A percentile compares a stretch with the other conserved stretches of the same genome.
Conservation (phyloP, 305 asterid species). For the Striga hermonthica region DNA sequence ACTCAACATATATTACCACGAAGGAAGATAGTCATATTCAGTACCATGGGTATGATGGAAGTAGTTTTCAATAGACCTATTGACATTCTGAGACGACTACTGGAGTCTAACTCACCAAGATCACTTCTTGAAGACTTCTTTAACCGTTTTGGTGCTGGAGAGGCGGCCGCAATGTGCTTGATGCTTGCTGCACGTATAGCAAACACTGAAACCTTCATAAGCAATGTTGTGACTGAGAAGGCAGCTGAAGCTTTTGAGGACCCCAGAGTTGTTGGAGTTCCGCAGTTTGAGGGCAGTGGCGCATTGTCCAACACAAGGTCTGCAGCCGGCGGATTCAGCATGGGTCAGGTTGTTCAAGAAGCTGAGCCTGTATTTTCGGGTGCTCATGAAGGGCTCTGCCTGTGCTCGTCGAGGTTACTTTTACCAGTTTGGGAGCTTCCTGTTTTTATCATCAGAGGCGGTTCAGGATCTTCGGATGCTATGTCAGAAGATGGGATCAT, state of each 20-base stretch:
- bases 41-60: slow-evolving; percentile 99
- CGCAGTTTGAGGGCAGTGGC: slow-evolving; percentile 94
- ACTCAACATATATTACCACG: slow-evolving; percentile 91
- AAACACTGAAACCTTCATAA: slow-evolving; percentile 60
- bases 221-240: slow-evolving; percentile 78
- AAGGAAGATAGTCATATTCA: slow-evolving; percentile 78
- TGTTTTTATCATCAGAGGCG: slow-evolving; percentile 69
- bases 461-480: slow-evolving; percentile 48
- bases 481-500: slow-evolving; percentile 60
- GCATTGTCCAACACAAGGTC: slow-evolving; percentile 80
- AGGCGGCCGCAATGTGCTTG: slow-evolving; percentile 94
- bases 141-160: slow-evolving; percentile 92
- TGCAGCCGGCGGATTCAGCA: slow-evolving; percentile 94
- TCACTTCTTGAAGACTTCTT: slow-evolving; percentile 86
- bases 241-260: slow-evolving; percentile 99
- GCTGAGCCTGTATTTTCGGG: slow-evolving; percentile 97
- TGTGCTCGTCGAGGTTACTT: slow-evolving; percentile 90
- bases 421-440: slow-evolving; percentile 98
- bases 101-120: slow-evolving; percentile 87
- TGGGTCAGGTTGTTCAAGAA: slow-evolving; percentile 99
- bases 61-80: slow-evolving; percentile 89
- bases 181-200: slow-evolving; percentile 86
- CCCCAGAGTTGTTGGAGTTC: slow-evolving; percentile 94
- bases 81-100: slow-evolving; percentile 77
- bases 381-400: slow-evolving; percentile 91